A percentile compares a stretch with the other conserved stretches of the same genome.
Evolutionary conservation across 208 protist genomes (phyloP).

Genomic region (Kentomonas sorsogonicus): DNA sequence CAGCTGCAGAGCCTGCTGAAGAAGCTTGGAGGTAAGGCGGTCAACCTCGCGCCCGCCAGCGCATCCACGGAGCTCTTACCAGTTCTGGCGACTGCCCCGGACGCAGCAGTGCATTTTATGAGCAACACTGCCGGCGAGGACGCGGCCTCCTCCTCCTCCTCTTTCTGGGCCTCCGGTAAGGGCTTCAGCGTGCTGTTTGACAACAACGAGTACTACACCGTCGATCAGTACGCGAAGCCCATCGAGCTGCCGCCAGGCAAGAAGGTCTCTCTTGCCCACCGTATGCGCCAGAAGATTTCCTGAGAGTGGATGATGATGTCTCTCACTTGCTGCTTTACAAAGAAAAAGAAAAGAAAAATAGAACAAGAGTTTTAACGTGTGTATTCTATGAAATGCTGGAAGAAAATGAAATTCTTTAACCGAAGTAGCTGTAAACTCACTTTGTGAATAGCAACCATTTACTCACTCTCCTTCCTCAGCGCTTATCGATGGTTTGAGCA

Average conservation of each 20-base stretch:
- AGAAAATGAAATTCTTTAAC: not conserved
- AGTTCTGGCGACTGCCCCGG: constrained; percentile 22
- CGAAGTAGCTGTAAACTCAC: too few relatives aligned
- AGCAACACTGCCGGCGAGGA: too few relatives aligned
- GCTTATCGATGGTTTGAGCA: too few relatives aligned
- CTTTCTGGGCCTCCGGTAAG: constrained; percentile 34
- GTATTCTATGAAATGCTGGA: not conserved
- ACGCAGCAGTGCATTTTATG: too few relatives aligned
- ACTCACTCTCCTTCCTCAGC: too few relatives aligned
- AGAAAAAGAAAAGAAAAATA: constrained; percentile 2
- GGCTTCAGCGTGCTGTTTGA: constrained; percentile 64
- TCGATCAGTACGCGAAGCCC: constrained; percentile 21
- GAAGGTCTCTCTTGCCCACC: constrained; percentile 4
- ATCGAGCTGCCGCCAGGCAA: constrained; percentile 49
- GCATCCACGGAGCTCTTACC: constrained; percentile 29
- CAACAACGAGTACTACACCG: constrained; percentile 35
- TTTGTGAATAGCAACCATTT: too few relatives aligned
- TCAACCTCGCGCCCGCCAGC: constrained; percentile 54
- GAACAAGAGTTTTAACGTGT: not conserved
- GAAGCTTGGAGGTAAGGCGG: constrained; percentile 19
- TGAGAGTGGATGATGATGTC: too few relatives aligned
- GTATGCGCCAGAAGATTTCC: constrained; percentile 12
- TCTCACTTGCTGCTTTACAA: too few relatives aligned
- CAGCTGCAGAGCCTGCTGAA: constrained; percentile 44
- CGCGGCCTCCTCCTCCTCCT: not conserved